Evolutionary conservation across 2,329 filamentous ascomycete species (phyloP), one percentile per base, ranked within the genome.

Genomic region (Lanzia echinophila): DNA sequence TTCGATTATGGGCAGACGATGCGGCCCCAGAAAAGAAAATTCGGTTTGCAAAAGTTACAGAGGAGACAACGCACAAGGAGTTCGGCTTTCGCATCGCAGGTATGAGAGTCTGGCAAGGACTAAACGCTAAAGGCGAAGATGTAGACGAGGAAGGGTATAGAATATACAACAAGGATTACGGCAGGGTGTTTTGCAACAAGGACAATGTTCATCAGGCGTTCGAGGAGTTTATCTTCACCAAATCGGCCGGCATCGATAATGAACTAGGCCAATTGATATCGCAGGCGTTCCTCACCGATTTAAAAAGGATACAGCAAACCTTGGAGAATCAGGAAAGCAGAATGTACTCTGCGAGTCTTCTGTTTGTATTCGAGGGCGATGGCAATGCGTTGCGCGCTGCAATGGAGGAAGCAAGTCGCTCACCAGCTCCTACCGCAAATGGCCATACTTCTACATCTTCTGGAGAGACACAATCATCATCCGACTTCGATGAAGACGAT

Each of bases 1-100:
- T 84, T 47, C 81, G 88, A 32, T 73, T 99, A 6, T 97, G 90
- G 86, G 92, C 88, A 13, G 88, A 95, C 56, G 76, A 84, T 58
- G 82, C 82, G 22, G 76, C 79, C 0, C 61, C 69, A 24, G 74
- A 82, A 63, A 86, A 86, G 72, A 78, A 79, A 62, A 66, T 70
- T 34, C 76, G 81, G 31, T 84, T 86, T 63, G 76, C 83, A 60
- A 75, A 80, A 65, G 81, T 86, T 55, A 74, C 75, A 32, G 68
- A 70, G 28, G 73, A 77, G 63, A 85, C 82, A 3, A 86, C 82
- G 10, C 82, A 84, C 60, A 75, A 73, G 33, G 75, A 75, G 22
- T 72, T 81, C 33, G 82, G 82, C 6, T 86, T 86, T 63, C 76
- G 82, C 54, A 79, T 86, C 55, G 80, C 82, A 10, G 82, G 82